Conservation (phyloP, 441 rosid species). For the Adansonia rubrostipa region DNA sequence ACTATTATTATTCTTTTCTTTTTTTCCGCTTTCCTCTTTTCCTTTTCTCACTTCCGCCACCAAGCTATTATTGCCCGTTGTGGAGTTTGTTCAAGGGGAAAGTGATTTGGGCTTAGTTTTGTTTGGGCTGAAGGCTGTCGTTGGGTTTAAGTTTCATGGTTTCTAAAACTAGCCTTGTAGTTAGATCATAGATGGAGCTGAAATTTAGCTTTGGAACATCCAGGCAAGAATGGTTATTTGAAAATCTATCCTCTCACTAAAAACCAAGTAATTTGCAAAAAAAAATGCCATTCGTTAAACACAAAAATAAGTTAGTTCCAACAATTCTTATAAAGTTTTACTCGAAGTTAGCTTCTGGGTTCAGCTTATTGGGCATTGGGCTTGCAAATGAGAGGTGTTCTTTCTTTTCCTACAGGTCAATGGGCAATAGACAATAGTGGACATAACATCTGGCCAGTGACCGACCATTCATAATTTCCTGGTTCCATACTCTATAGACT, state of each 20-base stretch:
- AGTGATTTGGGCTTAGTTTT: background rate
- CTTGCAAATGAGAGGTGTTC: background rate
- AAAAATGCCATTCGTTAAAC: background rate
- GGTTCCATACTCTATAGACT: background rate
- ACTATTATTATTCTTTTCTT: background rate
- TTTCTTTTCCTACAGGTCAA: background rate
- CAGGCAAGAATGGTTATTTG: too few species aligned
- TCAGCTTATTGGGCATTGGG: background rate
- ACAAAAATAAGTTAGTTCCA: background rate
- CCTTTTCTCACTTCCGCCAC: background rate
- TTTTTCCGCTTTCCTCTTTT: background rate
- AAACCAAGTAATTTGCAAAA: too few species aligned
- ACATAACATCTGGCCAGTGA: conserved; percentile 1
- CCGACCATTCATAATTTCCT: background rate
- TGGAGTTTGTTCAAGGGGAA: background rate
- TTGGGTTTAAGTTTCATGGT: background rate
- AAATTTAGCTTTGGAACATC: too few species aligned
- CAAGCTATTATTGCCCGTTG: background rate
- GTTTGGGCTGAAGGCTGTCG: background rate
- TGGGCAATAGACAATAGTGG: background rate
- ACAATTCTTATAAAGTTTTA: background rate
- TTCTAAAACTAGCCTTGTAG: too few species aligned
- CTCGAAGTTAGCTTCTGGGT: background rate
- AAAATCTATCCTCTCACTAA: too few species aligned
- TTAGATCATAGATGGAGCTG: background rate